These are phyloP conservation scores for Rhamnella rubrinervis DNA, from an alignment of 331 rosid genomes.

Conservation along the genomic window DNA sequence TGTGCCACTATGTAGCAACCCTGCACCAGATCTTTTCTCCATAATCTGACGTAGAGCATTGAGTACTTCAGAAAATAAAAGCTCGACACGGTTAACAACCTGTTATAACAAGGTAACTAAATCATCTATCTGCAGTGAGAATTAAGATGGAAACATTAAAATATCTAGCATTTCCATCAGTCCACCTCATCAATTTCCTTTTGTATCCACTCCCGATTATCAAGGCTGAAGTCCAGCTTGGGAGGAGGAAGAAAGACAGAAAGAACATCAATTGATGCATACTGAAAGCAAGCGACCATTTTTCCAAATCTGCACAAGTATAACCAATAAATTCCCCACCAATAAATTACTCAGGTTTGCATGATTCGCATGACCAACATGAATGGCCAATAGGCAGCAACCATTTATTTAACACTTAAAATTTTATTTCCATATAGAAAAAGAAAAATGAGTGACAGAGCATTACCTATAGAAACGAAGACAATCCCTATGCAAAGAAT, in stretches of 20 bases:
- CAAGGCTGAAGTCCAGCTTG: slow-evolving; percentile 58
- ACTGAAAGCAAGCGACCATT: slow-evolving; percentile 98
- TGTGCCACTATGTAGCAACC: slow-evolving; percentile 30
- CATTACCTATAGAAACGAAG: slow-evolving; percentile 93
- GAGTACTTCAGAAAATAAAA: slow-evolving; percentile 85
- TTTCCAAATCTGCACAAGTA: slow-evolving; percentile 69
- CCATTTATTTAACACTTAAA: neutral
- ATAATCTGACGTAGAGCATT: slow-evolving; percentile 77
- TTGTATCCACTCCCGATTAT: slow-evolving; percentile 83
- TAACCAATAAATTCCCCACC: no score
- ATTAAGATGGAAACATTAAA: slow-evolving; percentile 4
- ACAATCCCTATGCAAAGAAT: slow-evolving; percentile 95
- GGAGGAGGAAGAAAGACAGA: slow-evolving; percentile 93
- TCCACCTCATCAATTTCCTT: slow-evolving; percentile 79
- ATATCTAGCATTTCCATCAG: slow-evolving; percentile 23
- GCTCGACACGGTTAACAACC: slow-evolving; percentile 80
- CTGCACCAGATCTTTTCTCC: slow-evolving; percentile 53
- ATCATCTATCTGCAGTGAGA: slow-evolving; percentile 2
- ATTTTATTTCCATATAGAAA: neutral
- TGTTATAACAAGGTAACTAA: slow-evolving; percentile 47
- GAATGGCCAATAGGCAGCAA: neutral
- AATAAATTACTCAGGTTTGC: neutral
- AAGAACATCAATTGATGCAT: slow-evolving; percentile 89
- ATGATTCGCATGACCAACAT: neutral
- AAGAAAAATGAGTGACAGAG: neutral